Evolutionary conservation across 108 stramenopile genomes (phyloP).

Genomic region (Bacterosira constricta): DNA sequence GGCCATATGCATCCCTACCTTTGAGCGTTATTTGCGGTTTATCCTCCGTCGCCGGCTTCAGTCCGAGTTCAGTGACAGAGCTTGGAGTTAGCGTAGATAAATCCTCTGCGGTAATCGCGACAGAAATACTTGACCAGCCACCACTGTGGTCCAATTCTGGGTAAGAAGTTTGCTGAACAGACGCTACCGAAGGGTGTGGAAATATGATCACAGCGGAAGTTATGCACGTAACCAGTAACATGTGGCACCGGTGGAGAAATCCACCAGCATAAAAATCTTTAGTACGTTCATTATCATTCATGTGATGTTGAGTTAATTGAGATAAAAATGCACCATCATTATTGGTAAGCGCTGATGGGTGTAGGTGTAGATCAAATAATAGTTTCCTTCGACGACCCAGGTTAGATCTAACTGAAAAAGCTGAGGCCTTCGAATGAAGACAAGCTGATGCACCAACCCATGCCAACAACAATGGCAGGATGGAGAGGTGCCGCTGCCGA

Average conservation of each 20-base stretch:
- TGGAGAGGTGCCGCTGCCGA: neutral
- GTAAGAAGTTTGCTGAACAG: conserved; percentile 5
- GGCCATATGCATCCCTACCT: neutral
- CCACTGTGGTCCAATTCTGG: neutral
- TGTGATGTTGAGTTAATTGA: neutral
- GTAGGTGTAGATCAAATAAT: neutral
- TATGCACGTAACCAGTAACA: neutral
- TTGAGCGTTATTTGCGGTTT: conserved; percentile 8
- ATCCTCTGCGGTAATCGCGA: neutral
- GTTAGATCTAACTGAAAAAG: neutral
- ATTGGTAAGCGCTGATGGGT: neutral
- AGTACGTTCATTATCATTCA: neutral
- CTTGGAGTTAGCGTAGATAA: neutral
- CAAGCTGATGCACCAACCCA: neutral
- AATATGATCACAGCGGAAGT: neutral
- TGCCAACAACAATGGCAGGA: neutral
- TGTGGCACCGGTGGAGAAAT: neutral
- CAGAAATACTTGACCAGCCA: neutral
- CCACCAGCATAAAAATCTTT: neutral
- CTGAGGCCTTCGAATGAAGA: neutral
- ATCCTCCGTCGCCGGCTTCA: neutral
- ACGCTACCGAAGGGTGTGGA: neutral
- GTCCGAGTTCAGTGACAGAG: neutral
- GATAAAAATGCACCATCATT: no score
- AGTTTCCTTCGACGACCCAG: neutral